Percentiles rank a stretch among this genome's conserved stretches.
Conservation (phyloP, 345 rosid species). For the Cardamine resedifolia region DNA sequence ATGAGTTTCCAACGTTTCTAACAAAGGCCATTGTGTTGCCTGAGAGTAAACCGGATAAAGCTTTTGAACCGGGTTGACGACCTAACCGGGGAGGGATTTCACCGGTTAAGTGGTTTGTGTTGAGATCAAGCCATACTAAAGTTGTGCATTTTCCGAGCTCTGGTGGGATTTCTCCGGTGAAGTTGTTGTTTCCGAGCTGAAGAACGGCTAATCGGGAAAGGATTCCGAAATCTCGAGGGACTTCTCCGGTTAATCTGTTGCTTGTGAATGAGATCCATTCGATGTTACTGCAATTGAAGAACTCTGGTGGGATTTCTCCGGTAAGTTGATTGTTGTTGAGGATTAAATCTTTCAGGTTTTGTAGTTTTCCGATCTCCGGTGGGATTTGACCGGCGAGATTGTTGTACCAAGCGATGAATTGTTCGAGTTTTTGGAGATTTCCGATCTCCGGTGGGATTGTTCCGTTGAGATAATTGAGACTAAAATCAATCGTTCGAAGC, state of each 20-base stretch:
- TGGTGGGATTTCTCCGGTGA: constrained; percentile 77
- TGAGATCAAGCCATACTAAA: constrained; percentile 88
- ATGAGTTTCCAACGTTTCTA: constrained; percentile 86
- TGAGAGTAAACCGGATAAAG: constrained; percentile 69
- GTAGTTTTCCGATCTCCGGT: constrained; percentile 70
- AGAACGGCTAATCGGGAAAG: constrained; percentile 81
- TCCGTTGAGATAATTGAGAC: constrained; percentile 83
- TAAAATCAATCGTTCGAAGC: constrained; percentile 73
- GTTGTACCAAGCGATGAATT: constrained; percentile 91
- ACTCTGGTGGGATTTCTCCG: constrained; percentile 77
- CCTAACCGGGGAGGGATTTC: constrained; percentile 89
- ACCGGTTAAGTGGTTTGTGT: constrained; percentile 85
- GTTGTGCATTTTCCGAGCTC: constrained; percentile 90
- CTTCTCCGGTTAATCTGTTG: constrained; percentile 66
- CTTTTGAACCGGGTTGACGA: constrained; percentile 81
- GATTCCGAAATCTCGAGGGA: constrained; percentile 62
- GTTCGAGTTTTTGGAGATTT: constrained; percentile 73
- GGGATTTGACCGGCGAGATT: constrained; percentile 77
- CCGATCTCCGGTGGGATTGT: constrained; percentile 84
- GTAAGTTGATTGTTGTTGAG: constrained; percentile 78
- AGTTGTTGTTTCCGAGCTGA: constrained; percentile 89
- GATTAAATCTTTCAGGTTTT: constrained; percentile 71
- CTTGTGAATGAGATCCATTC: constrained; percentile 95
- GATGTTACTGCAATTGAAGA: constrained; percentile 77
- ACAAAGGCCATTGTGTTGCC: constrained; percentile 90